Evolutionary conservation across 768 basidiomycete species (phyloP), one percentile per base, ranked within the genome.

Genomic region (Podaxis rugospora): DNA sequence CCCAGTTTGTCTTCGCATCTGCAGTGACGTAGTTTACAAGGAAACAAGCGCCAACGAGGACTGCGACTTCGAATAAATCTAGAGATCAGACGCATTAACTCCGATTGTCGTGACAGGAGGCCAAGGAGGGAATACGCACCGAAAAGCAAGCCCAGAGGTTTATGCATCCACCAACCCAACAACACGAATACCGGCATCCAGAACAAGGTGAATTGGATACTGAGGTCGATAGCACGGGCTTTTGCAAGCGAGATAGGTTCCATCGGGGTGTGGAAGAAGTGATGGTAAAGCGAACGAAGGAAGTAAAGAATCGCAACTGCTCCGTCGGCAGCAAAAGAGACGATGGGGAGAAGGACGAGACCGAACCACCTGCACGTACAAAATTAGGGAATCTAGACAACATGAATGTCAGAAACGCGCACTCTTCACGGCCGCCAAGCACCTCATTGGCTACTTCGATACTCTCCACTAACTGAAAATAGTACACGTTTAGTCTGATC

Each of bases 21-120:
- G 87, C 86, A 11, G 89, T 90, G 55, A 91, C 86, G 67, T 88
- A 90, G 71, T 92, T 92, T 55, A 91, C 89, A 51, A 91, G 73
- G 75, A 91, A 90, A 67, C 85, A 87, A 2, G 88, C 78, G 1
- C 83, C 87, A 3, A 92, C 69, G 36, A 90, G 72, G 21, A 86
- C 64, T 0, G 85, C 82, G 2, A 91, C 80, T 68, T 90, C 88
- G 65, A 86, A 89, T 55, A 86, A 72, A 71, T 90, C 89, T 89
- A 62, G 6, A 61, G 37, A 3, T 6, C 13, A 39, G 18, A 28
- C 9, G 14, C n/a, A 23, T 21, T 55, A 23, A 40, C 21, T 14
- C 7, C 18, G 40, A 42, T n/a, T 21, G 40, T 35, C 13, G 16
- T n/a, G 42, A 18, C 7, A 44, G 6, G 42, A 18, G 18, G n/a